Base-by-base conservation (phyloP, 2,329 filamentous ascomycete genomes). In the Blastomyces parvus region DNA sequence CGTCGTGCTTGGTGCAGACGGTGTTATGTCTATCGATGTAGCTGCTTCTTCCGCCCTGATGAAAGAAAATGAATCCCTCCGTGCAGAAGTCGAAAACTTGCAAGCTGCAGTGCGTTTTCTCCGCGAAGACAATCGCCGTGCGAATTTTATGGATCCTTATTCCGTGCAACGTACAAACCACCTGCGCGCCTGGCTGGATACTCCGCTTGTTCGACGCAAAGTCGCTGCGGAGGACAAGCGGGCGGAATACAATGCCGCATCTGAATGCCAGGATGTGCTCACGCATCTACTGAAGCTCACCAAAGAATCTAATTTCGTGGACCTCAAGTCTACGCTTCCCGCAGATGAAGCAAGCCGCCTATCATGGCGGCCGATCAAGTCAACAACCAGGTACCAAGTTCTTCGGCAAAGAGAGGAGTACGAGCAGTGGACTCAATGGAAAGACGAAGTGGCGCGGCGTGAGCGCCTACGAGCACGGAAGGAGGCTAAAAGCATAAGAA, bases 41-140 rank as follows among this genome's bases (percentile, higher is more conserved):
- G 76, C 77, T 61, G 70, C 72, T 36, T 78, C 77, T 9, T 64
- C 78, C 25, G 75, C 74, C 7, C 70, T 76, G 22, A 74, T 77
- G 70, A 73, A 72, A n/a, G 76, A 78, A 67, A 78, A 78, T 61
- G 77, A 78, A 64, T 69, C 72, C 60, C 73, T 78, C 33, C 74
- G 77, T 36, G 69, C 74, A 17, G 78, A 80, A 64, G 74, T 80
- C 25, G 69, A 70, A 60, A 76, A 72, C 65, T 73, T 80, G 14
- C 77, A 80, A 70, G 74, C 77, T n/a, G 76, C 78, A 1, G 75
- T 80, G 7, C 77, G 78, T 58, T 79, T 76, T 67, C 69, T 80
- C 8, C 76, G 77, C 42, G 74, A 77, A 61, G 78, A 80, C 60
- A 80, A 78, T 64, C 74, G 75, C 33, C 76, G 75, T 33, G 68